Evolutionary conservation across 805 yeast species (phyloP), one percentile per base, ranked within the genome.

Genomic region (Candida anglica): DNA sequence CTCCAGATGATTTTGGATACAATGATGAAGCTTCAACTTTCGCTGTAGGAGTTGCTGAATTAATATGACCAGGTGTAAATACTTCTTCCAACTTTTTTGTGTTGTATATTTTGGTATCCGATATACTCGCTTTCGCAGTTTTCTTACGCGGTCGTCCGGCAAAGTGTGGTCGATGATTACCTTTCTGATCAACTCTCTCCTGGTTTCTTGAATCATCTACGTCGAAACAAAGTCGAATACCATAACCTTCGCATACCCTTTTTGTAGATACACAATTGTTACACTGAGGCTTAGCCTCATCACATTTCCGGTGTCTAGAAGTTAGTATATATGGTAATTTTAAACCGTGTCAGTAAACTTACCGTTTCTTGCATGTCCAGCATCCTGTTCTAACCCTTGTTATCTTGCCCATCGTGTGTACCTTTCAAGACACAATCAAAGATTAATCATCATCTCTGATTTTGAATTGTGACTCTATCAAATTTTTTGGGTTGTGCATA

Each of bases 341-440:
- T 15, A 11, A 17, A 8, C 17, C 2, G 20, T 10, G 20, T 19
- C 27, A n/a, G 3, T n/a, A 7, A 22, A 49, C 71, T 20, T 42
- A 66, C 72, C 75, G 56, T 38, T 54, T 61, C 43, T 75, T 74
- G 48, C 81, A 75, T 1, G 77, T 75, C 69, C 77, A 70, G 40
- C 81, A 75, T 0, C 80, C 81, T 3, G 73, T 73, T 39, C 80
- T 52, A 5, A 76, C 78, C 37, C 80, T 45, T 4, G 67, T 68
- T 7, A 71, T 67, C 47, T 69, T 73, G 4, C 48, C 41, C 65
- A 56, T 58, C n/a, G n/a, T n/a, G n/a, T n/a, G n/a, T n/a, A n/a
- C n/a, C n/a, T n/a, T n/a, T n/a, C n/a, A n/a, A n/a, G n/a, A n/a
- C n/a, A n/a, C n/a, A n/a, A n/a, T n/a, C n/a, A n/a, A n/a, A n/a